Evolutionary conservation across 139 green algal species (phyloP).

Genomic region (Haematococcus lacustris): DNA sequence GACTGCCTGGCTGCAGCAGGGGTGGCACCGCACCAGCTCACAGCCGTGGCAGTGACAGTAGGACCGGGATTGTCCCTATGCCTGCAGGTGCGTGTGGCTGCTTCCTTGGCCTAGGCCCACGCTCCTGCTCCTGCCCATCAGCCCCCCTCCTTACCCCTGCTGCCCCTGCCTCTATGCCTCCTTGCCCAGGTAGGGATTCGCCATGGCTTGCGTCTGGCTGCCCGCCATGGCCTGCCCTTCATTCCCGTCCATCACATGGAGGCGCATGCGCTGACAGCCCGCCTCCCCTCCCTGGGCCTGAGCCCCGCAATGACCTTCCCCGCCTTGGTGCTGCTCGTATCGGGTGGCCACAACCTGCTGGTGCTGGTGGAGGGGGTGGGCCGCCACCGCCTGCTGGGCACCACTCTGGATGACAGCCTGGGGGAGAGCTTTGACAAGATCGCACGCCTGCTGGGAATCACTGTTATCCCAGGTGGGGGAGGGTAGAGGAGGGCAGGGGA

Average conservation of each 20-base stretch:
- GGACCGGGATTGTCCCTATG: constrained; percentile 84
- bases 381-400: constrained; percentile 32
- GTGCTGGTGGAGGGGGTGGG: constrained; percentile 42
- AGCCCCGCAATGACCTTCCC: constrained; percentile 38
- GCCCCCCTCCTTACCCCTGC: not conserved
- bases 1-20: constrained; percentile 44
- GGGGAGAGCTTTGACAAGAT: constrained; percentile 90
- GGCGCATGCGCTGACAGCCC: constrained; percentile 76
- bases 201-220: constrained; percentile 42
- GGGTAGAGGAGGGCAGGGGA: too few relatives aligned
- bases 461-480: constrained; percentile 55
- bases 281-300: constrained; percentile 25
- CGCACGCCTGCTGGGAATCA: constrained; percentile 78
- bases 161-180: not conserved
- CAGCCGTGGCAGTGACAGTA: constrained; percentile 79
- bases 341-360: constrained; percentile 87
- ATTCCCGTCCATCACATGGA: constrained; percentile 91
- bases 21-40: constrained; percentile 32
- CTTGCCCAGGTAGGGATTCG: constrained; percentile 28
- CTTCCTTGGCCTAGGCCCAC: not conserved
- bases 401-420: constrained; percentile 38
- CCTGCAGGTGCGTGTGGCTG: constrained; percentile 42
- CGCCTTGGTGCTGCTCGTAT: constrained; percentile 80
- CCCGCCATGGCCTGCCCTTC: constrained; percentile 48
- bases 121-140: not conserved